Evolutionary conservation across 768 basidiomycete species (phyloP).

Genomic region (Leucocoprinus leucothites): DNA sequence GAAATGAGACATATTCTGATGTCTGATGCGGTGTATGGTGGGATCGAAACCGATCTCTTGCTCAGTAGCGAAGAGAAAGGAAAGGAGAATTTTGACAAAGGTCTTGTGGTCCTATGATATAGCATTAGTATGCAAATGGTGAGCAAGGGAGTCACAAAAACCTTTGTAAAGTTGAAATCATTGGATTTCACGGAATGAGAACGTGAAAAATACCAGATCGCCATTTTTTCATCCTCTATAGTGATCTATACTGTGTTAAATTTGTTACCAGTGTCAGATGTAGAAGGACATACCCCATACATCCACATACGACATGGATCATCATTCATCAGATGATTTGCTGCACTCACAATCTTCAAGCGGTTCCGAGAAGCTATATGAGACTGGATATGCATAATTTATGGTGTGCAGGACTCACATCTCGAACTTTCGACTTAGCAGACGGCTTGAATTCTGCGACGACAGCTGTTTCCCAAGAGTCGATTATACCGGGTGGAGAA

Average conservation of each 20-base stretch:
- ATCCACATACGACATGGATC: background rate
- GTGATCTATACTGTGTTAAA: background rate
- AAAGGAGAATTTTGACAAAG: constrained; percentile 1
- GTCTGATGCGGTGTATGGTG: background rate
- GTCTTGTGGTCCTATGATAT: background rate
- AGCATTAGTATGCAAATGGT: background rate
- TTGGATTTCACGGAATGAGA: constrained; percentile 9
- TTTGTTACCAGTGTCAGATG: background rate
- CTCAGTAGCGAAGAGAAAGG: constrained; percentile 1
- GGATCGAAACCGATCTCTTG: constrained; percentile 12
- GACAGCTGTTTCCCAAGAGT: no score
- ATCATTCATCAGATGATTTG: background rate
- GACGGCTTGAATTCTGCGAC: no score
- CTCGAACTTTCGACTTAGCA: no score
- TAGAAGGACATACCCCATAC: background rate
- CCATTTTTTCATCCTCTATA: constrained; percentile 5
- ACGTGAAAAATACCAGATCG: constrained; percentile 11
- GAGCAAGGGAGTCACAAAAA: background rate
- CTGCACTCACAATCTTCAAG: background rate
- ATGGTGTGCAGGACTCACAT: no score
- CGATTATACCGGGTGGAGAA: no score
- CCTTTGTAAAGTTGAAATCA: constrained; percentile 1
- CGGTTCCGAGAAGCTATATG: no score
- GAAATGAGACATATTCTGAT: background rate
- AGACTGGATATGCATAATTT: no score